These are phyloP conservation scores for Lactifluus echinatus DNA, from an alignment of 768 basidiomycete species.

Conservation along the genomic window DNA sequence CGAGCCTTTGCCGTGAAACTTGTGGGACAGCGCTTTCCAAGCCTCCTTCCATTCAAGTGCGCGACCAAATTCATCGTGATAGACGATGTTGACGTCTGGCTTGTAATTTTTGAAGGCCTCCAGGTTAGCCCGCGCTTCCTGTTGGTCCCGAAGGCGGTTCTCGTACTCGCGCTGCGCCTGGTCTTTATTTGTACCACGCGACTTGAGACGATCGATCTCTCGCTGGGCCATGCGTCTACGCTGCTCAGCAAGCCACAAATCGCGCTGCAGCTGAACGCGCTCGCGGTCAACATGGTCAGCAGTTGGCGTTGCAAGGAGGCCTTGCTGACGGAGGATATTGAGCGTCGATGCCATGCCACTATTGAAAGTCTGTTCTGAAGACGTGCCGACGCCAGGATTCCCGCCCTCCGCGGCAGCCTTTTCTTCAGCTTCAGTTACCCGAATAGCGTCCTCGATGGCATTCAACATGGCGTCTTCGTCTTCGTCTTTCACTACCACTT, in stretches of 20 bases:
- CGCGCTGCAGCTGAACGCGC: constrained; percentile 70
- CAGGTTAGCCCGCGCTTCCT: constrained; percentile 73
- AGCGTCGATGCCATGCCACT: constrained; percentile 85
- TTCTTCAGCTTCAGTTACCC: constrained; percentile 52
- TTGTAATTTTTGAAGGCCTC: constrained; percentile 91
- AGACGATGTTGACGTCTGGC: constrained; percentile 92
- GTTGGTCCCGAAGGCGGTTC: constrained; percentile 84
- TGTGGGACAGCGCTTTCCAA: constrained; percentile 96
- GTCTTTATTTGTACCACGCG: constrained; percentile 78
- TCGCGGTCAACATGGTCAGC: constrained; percentile 71
- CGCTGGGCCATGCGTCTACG: constrained; percentile 66
- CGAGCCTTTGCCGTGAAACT: constrained; percentile 96
- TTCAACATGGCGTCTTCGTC: constrained; percentile 72
- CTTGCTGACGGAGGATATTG: constrained; percentile 83
- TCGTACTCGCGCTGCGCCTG: constrained; percentile 93
- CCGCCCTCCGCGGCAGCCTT: constrained; percentile 28
- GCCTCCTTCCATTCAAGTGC: constrained; percentile 88
- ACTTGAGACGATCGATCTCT: constrained; percentile 68
- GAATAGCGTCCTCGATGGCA: constrained; percentile 62
- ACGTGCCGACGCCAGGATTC: constrained; percentile 48
- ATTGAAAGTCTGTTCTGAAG: constrained; percentile 69
- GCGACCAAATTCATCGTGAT: constrained; percentile 94
- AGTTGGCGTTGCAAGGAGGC: constrained; percentile 61
- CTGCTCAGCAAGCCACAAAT: constrained; percentile 86
- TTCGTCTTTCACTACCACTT: constrained; percentile 50